Evolutionary conservation across 2,329 filamentous ascomycete species (phyloP).

Genomic region (Pochonia chlamydosporia): DNA sequence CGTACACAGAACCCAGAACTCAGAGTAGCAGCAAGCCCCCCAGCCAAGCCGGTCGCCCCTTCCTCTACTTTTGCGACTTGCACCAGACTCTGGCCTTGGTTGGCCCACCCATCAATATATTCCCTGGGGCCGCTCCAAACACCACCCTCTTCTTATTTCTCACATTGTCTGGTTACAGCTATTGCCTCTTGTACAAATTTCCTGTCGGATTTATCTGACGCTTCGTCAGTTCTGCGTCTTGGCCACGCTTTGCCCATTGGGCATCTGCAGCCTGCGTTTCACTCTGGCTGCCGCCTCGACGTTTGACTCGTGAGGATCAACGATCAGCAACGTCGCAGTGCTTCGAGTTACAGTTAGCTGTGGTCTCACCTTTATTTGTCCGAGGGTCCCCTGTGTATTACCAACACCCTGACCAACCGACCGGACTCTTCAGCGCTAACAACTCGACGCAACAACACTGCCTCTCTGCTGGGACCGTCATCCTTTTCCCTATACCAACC

Average conservation of each 20-base stretch:
- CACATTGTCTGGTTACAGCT: neutral
- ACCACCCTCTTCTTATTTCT: constrained; percentile 3
- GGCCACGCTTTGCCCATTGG: constrained; percentile 4
- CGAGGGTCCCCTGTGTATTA: constrained; percentile 2
- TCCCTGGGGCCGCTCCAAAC: constrained; percentile 5
- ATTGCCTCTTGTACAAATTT: neutral
- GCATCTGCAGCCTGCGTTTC: constrained; percentile 1
- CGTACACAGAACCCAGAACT: too few species aligned
- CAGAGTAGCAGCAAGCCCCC: constrained; percentile 3
- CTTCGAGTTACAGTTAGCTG: constrained; percentile 4
- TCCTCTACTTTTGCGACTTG: constrained; percentile 9
- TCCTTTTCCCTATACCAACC: constrained; percentile 8
- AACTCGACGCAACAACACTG: neutral
- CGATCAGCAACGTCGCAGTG: constrained; percentile 10
- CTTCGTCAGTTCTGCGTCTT: neutral
- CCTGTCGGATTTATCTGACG: neutral
- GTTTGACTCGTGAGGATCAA: constrained; percentile 5
- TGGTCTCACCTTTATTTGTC: constrained; percentile 6
- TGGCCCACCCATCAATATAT: constrained; percentile 11
- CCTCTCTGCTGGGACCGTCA: neutral
- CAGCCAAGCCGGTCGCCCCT: constrained; percentile 5
- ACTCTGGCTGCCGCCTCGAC: neutral
- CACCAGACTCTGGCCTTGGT: constrained; percentile 4
- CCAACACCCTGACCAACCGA: neutral
- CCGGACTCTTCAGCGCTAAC: too few species aligned